Percentiles rank a stretch among this genome's conserved stretches.
Conservation (phyloP, 176 grass and related monocot species). For the Ensete ventricosum region DNA sequence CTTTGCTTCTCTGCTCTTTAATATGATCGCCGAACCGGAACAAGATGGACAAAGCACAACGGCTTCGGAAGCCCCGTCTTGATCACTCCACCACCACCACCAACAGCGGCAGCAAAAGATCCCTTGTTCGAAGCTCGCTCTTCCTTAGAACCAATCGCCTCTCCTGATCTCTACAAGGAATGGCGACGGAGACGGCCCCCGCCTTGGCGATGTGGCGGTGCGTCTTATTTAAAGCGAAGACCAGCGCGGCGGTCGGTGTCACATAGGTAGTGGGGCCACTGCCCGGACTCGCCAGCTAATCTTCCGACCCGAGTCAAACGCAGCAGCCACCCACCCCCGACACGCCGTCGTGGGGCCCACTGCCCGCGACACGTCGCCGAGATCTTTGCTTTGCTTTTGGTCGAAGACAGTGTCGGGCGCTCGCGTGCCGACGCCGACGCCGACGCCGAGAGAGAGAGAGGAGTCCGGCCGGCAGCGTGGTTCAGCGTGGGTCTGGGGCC, state of each 20-base stretch:
- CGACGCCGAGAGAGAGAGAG: background rate
- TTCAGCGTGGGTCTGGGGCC: background rate
- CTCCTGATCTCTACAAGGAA: too few relatives aligned
- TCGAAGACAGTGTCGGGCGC: background rate
- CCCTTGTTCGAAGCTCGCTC: background rate
- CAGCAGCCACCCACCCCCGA: background rate
- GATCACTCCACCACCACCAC: background rate
- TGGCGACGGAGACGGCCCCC: background rate
- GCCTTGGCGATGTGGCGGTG: background rate
- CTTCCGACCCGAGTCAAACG: background rate
- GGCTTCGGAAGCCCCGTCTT: background rate
- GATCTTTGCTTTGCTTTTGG: slow-evolving; percentile 13
- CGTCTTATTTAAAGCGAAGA: background rate
- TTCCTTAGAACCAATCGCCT: background rate
- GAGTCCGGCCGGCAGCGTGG: background rate
- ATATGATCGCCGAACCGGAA: background rate
- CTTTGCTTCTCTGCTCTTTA: background rate
- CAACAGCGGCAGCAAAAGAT: background rate
- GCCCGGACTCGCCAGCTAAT: background rate
- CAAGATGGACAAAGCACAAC: background rate
- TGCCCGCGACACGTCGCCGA: background rate
- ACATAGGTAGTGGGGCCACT: background rate
- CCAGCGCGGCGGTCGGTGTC: background rate
- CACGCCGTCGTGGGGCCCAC: background rate
- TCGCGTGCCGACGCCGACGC: background rate